Evolutionary conservation across 345 rosid species (phyloP).

Genomic region (Pistacia integerrima): DNA sequence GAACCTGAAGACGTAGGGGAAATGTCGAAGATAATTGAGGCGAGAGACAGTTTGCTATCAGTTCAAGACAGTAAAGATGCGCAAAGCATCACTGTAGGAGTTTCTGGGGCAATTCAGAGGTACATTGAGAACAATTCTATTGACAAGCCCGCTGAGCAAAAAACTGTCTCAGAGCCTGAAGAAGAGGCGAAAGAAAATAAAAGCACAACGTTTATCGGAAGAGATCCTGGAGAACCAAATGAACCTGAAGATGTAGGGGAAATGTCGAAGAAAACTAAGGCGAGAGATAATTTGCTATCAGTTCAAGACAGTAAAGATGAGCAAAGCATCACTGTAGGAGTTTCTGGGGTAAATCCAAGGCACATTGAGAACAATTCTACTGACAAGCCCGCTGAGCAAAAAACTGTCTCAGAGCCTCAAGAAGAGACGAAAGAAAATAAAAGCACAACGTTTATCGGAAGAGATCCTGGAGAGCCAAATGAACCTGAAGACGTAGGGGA

Average conservation of each 20-base stretch:
- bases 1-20: conserved; percentile 4
- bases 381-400: conserved; percentile 13
- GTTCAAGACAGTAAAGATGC: conserved; percentile 16
- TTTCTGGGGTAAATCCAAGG: conserved; percentile 27
- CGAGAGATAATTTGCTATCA: background rate
- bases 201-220: too few relatives aligned
- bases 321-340: conserved; percentile 28
- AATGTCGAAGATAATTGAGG: conserved; percentile 7
- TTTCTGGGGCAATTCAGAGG: conserved; percentile 27
- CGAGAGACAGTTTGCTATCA: background rate
- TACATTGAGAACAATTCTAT: background rate
- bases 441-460: too few relatives aligned
- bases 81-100: conserved; percentile 28
- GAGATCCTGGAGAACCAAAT: conserved; percentile 12
- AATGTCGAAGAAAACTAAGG: conserved; percentile 7
- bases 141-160: conserved; percentile 13
- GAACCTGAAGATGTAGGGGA: conserved; percentile 4
- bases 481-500: conserved; percentile 4
- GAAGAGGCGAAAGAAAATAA: background rate
- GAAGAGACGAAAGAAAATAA: too few relatives aligned
- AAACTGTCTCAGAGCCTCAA: background rate
- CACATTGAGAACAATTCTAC: background rate
- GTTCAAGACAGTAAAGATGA: conserved; percentile 16
- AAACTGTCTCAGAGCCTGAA: background rate
- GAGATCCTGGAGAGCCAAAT: conserved; percentile 12